Percentiles rank a stretch among this genome's conserved stretches.
These are phyloP conservation scores for Neonectria coccinea DNA, from an alignment of 2,329 filamentous ascomycete species.

Conservation along the genomic window DNA sequence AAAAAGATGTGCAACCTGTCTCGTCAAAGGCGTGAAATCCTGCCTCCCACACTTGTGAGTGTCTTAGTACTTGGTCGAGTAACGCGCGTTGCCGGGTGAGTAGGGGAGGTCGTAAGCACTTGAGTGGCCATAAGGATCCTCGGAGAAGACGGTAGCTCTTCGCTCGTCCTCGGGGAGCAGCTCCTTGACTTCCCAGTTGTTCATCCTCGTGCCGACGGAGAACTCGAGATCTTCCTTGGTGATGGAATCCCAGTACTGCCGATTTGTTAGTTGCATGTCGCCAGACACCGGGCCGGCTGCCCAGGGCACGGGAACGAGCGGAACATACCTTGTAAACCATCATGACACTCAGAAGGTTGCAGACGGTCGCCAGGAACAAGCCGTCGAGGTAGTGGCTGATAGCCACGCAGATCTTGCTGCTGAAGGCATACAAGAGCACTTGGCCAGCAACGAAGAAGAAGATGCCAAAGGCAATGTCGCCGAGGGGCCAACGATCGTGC, in stretches of 20 bases:
- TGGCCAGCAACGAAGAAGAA: conserved; percentile 94
- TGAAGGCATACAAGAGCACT: conserved; percentile 92
- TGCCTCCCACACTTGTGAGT: conserved; percentile 3
- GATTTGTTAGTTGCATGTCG: conserved; percentile 19
- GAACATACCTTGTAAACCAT: conserved; percentile 93
- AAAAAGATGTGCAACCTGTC: conserved; percentile 29
- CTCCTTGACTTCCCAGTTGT: conserved; percentile 99
- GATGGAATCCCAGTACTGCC: conserved; percentile 97
- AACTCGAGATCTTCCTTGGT: conserved; percentile 98
- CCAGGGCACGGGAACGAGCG: not conserved
- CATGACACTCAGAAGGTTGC: conserved; percentile 96
- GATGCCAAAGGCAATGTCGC: conserved; percentile 89
- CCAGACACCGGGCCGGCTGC: not conserved
- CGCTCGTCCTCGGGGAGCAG: conserved; percentile 84
- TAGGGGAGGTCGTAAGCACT: conserved; percentile 65
- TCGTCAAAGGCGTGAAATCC: conserved; percentile 36
- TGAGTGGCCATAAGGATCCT: conserved; percentile 72
- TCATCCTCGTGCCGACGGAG: conserved; percentile 92
- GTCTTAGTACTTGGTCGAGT: conserved; percentile 60
- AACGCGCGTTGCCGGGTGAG: conserved; percentile 57
- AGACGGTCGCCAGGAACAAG: conserved; percentile 91
- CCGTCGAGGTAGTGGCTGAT: conserved; percentile 95
- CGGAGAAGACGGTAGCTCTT: conserved; percentile 77
- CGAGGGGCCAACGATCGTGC: conserved; percentile 94
- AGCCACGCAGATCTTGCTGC: conserved; percentile 82